Base-by-base conservation (phyloP, 2,329 filamentous ascomycete genomes). In the Neocatenulostroma microsporum region DNA sequence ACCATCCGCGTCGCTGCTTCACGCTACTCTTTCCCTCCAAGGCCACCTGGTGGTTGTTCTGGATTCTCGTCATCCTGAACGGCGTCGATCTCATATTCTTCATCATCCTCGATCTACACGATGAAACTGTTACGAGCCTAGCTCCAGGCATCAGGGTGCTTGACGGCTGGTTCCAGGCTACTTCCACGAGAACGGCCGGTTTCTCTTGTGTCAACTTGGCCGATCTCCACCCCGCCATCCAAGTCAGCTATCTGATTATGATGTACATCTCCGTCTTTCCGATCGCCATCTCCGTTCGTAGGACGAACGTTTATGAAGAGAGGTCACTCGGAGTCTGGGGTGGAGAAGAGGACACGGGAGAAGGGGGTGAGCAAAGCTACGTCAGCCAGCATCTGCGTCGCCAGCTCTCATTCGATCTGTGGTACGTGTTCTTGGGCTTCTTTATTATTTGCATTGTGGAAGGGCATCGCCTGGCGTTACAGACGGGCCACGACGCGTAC, bases 281-380 rank as follows among this genome's bases (percentile, higher is more conserved):
- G 0, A 69, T 80, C 15, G 70, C 74, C 18, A 75, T 80, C 40
- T 76, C 73, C 1, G 74, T 80, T 60, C 72, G 80, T 19, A 76
- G 79, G 53, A 80, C 78, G 25, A 84, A 84, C 50, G 74, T 82
- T 20, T 84, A 84, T 51, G 80, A 84, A 53, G 79, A 84, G 50
- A 68, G 76, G 5, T 26, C 21, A 19, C 14, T 35, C 17, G 33
- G 33, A 11, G 17, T 35, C 6, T 78, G 74, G 0, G 63, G 84
- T 2, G 78, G 78, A 0, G 72, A 80, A 21, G 75, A 78, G 40
- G 60, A 52, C 31, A 7, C 7, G 12, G 10, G 10, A 12, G 24
- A 34, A 14, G 19, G 30, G 14, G 37, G 30, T 17, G 33, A 35
- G 2, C 33, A 35, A 21, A 30, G n/a, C 19, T 34, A 23, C 27